Evolutionary conservation across 192 early-diverging fungal genomes (phyloP).

Genomic region (Entomortierella beljakovae): DNA sequence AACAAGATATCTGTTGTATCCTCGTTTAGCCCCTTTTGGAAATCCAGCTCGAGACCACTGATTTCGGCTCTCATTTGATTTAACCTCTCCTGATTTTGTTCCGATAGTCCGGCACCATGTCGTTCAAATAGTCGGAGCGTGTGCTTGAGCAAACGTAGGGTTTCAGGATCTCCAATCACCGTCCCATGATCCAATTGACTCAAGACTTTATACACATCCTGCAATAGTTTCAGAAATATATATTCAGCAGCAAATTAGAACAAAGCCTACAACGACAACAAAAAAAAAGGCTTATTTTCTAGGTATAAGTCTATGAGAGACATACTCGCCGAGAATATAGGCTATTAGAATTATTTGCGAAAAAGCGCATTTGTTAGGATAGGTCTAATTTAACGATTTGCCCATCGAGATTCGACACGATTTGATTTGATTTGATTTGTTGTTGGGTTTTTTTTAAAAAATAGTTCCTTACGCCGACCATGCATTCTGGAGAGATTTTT

Average conservation of each 20-base stretch:
- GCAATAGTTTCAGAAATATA: background rate
- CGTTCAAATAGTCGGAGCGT: constrained; percentile 73
- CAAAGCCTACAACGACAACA: too few relatives aligned
- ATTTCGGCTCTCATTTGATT: constrained; percentile 75
- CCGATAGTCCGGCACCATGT: constrained; percentile 76
- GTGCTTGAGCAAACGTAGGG: constrained; percentile 76
- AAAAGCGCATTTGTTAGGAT: too few relatives aligned
- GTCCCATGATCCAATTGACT: constrained; percentile 62
- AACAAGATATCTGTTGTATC: constrained; percentile 65
- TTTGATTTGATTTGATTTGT: too few relatives aligned
- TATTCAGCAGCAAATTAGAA: too few relatives aligned
- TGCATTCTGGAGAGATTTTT: constrained; percentile 71
- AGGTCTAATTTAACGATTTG: too few relatives aligned
- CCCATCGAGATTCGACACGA: too few relatives aligned
- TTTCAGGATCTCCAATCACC: constrained; percentile 63
- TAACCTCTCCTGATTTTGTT: constrained; percentile 69
- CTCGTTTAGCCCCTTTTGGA: constrained; percentile 77
- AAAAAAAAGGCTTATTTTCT: too few relatives aligned
- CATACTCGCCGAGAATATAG: too few relatives aligned
- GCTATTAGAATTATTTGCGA: too few relatives aligned
- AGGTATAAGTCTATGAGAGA: too few relatives aligned
- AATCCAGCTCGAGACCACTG: constrained; percentile 76
- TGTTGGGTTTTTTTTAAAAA: constrained; percentile 1
- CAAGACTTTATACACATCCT: constrained; percentile 73
- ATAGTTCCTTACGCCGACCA: constrained; percentile 73